A percentile compares a stretch with the other conserved stretches of the same genome.
Evolutionary conservation across 331 rosid species (phyloP).

Genomic region (Pyrus hybrid): DNA sequence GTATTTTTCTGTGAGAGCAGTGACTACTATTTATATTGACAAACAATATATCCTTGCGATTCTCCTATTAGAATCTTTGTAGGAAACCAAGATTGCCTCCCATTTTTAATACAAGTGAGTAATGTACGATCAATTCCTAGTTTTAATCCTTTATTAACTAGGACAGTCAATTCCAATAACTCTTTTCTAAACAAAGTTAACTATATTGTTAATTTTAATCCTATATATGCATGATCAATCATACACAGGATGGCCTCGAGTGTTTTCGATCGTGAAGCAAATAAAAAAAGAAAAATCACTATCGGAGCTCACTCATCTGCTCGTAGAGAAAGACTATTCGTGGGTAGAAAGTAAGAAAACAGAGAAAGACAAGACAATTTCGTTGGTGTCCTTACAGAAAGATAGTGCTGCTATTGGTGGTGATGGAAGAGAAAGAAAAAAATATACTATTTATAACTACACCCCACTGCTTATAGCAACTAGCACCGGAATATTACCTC

Average conservation of each 20-base stretch:
- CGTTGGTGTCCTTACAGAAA: not conserved
- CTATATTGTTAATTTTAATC: no score
- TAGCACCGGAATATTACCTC: constrained; percentile 4
- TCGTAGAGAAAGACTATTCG: not conserved
- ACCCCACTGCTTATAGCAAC: no score
- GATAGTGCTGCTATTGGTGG: not conserved
- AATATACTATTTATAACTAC: not conserved
- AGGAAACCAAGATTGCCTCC: no score
- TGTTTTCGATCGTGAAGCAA: not conserved
- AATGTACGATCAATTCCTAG: no score
- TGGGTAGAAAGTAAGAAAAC: not conserved
- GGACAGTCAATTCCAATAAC: no score
- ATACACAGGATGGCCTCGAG: not conserved
- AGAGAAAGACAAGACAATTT: not conserved
- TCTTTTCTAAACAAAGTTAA: not conserved
- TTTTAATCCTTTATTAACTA: no score
- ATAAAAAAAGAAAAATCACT: not conserved
- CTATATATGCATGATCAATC: not conserved
- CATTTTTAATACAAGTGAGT: no score
- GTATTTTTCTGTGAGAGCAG: no score
- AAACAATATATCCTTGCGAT: no score
- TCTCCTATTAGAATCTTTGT: no score
- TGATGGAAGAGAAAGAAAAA: not conserved
- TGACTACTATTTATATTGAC: no score
- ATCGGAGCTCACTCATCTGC: not conserved